These are phyloP conservation scores for Nothomitra cinnamomea DNA, from an alignment of 2,329 filamentous ascomycete genomes.

Conservation along the genomic window DNA sequence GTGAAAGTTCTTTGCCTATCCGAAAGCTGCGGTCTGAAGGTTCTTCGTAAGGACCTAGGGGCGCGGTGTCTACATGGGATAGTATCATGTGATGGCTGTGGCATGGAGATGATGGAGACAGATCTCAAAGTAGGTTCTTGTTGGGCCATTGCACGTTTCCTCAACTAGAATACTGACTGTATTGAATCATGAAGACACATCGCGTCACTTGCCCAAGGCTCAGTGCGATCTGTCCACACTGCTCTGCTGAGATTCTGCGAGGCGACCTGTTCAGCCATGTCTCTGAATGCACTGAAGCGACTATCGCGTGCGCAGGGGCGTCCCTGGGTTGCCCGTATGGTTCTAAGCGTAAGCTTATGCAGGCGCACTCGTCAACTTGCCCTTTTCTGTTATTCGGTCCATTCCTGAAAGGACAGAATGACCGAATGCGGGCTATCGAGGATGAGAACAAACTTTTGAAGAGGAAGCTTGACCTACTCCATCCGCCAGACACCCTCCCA, in stretches of 20 bases:
- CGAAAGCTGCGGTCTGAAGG: conserved; percentile 30
- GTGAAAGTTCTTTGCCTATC: conserved; percentile 35
- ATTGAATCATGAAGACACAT: background rate
- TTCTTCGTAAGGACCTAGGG: conserved; percentile 35
- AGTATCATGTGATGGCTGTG: conserved; percentile 35
- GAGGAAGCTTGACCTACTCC: conserved; percentile 26
- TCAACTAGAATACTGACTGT: background rate
- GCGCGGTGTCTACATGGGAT: conserved; percentile 36
- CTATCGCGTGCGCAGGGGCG: conserved; percentile 26
- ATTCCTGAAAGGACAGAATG: conserved; percentile 25
- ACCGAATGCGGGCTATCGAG: conserved; percentile 21
- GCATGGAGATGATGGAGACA: conserved; percentile 33
- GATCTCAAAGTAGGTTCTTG: conserved; percentile 23
- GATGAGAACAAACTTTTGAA: conserved; percentile 19
- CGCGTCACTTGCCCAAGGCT: background rate
- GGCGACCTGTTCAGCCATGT: conserved; percentile 25
- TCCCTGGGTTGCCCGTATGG: conserved; percentile 26
- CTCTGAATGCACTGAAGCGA: conserved; percentile 24
- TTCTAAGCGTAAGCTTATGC: conserved; percentile 22
- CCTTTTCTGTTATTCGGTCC: conserved; percentile 30
- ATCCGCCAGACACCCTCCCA: background rate
- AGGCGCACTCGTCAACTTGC: conserved; percentile 24
- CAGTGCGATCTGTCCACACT: conserved; percentile 23
- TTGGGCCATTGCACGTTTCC: background rate
- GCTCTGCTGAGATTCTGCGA: conserved; percentile 23